phyloP scores from a whole-genome alignment of 2,329 filamentous ascomycete species.

The Microsporum canis region DNA sequence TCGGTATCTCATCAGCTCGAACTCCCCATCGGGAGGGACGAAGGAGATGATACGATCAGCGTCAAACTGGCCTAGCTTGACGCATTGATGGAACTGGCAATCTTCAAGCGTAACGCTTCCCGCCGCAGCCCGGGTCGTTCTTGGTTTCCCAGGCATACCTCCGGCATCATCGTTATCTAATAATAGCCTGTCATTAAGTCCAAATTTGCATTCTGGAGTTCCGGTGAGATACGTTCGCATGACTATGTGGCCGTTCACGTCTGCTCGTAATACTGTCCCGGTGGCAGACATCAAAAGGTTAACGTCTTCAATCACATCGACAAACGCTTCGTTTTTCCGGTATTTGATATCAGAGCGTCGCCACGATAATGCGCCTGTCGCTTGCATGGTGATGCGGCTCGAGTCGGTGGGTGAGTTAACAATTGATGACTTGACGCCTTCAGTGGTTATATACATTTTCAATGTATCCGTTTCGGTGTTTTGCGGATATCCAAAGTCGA shows the following conservation, averaged over 20 bases:
- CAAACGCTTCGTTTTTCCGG: conserved; percentile 98
- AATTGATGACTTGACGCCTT: conserved; percentile 80
- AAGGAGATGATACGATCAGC: conserved; percentile 94
- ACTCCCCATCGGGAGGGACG: conserved; percentile 91
- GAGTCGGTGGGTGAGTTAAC: conserved; percentile 67
- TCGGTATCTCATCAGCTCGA: conserved; percentile 97
- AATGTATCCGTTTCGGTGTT: conserved; percentile 69
- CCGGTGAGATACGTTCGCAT: conserved; percentile 97
- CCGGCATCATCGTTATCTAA: conserved; percentile 66
- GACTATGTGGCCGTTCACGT: conserved; percentile 93
- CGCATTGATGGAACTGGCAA: conserved; percentile 98
- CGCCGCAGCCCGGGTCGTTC: conserved; percentile 88
- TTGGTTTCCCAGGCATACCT: conserved; percentile 47
- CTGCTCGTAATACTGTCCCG: conserved; percentile 83
- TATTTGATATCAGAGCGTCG: conserved; percentile 96
- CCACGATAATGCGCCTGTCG: conserved; percentile 93
- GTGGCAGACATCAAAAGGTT: conserved; percentile 99
- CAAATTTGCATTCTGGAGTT: conserved; percentile 97
- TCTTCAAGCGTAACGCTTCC: conserved; percentile 94
- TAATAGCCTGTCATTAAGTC: conserved; percentile 85
- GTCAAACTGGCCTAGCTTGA: conserved; percentile 94
- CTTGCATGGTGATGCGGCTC: conserved; percentile 98
- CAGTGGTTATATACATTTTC: conserved; percentile 99
- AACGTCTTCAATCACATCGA: conserved; percentile 98
- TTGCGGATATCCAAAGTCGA: conserved; percentile 44